Base-by-base conservation (phyloP, 768 basidiomycete species). In the Calocybe cyanea region DNA sequence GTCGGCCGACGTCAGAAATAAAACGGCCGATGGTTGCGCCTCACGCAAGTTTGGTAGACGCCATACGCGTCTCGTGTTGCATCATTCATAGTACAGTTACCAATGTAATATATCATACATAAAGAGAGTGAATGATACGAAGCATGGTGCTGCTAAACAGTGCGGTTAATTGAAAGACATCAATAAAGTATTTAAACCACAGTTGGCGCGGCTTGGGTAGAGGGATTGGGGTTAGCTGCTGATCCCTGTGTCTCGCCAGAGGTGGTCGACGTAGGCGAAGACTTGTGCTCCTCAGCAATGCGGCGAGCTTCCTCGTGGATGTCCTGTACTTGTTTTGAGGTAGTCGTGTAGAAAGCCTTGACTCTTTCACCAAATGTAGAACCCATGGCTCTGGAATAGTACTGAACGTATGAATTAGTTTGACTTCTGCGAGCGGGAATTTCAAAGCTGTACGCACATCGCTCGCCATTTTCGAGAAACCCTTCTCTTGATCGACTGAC, bases 241-340 rank as follows among this genome's bases (percentile, higher is more conserved):
- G n/a, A n/a, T n/a, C n/a, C 25, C 25, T 18, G 49, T 17, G 9
- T 38, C 30, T 38, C 42, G 36, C 41, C 21, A 14, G 47, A 28
- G 15, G 39, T 23, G 3, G 53, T 11, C 33, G 38, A 41, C 32
- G 35, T 31, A 33, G 15, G 34, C 35, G 20, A 31, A 2, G 62
- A 46, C 57, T 86, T 83, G 53, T 87, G 76, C 45, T 71, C 63
- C 20, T 74, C 76, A 20, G 83, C 80, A 57, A 97, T 90, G 23
- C 94, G 81, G 49, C 74, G 71, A 2, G 94, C 94, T 66, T 97
- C 94, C 58, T 93, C 90, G 60, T 96, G 93, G 38, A 97, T 93
- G 60, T 97, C 93, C 15, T 77, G 57, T 20, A 91, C 83, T 64
- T 94, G 89, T 70, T 96, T 97, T 15, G 83, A 75, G 7, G 92